These are phyloP conservation scores for Nyctanthes arbortristis DNA, from an alignment of 257 asterid genomes.

Conservation along the genomic window DNA sequence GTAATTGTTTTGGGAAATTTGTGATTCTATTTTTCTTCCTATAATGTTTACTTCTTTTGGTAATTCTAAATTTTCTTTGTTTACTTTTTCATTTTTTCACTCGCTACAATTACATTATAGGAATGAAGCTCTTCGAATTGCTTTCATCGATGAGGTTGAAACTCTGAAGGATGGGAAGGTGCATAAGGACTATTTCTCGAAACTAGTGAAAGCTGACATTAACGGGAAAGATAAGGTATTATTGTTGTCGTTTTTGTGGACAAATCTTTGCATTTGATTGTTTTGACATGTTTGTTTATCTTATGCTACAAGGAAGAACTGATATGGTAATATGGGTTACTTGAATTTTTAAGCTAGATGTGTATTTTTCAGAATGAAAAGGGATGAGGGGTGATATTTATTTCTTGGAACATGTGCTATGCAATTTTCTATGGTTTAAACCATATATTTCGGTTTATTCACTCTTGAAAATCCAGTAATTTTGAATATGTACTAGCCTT, in stretches of 20 bases:
- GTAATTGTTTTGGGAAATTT: background rate
- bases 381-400: background rate
- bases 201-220: slow-evolving; percentile 93
- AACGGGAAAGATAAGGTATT: slow-evolving; percentile 93
- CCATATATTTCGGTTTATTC: too few relatives aligned
- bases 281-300: slow-evolving; percentile 1
- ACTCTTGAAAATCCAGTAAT: too few relatives aligned
- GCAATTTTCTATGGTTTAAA: too few relatives aligned
- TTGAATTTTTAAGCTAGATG: background rate
- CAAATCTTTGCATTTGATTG: slow-evolving; percentile 1
- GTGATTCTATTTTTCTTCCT: slow-evolving; percentile 15
- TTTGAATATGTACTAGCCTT: too few relatives aligned
- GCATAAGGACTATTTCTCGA: slow-evolving; percentile 79
- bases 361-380: slow-evolving; percentile 1
- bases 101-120: too few relatives aligned
- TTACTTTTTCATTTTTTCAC: slow-evolving; percentile 15
- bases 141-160: slow-evolving; percentile 92
- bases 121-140: slow-evolving; percentile 98
- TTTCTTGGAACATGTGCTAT: too few relatives aligned
- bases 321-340: background rate
- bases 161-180: slow-evolving; percentile 86
- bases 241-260: background rate
- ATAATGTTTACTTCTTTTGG: slow-evolving; percentile 6
- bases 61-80: background rate
- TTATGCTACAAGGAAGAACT: background rate